Evolutionary conservation across 768 basidiomycete species (phyloP).

Genomic region (Rhizopogon roseolus): DNA sequence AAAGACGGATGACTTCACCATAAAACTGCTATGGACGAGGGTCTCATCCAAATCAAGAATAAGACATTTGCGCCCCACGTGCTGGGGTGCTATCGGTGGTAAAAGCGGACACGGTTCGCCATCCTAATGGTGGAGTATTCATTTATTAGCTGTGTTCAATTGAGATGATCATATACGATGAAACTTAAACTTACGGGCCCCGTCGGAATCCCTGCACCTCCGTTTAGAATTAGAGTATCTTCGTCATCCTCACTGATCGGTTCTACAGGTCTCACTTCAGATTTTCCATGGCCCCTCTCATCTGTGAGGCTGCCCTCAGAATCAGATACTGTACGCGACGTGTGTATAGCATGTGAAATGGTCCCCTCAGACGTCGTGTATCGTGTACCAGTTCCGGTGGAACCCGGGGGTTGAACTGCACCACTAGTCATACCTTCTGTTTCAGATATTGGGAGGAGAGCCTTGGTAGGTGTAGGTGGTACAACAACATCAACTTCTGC

Average conservation of each 20-base stretch:
- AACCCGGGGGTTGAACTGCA: slow-evolving; percentile 86
- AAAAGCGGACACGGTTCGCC: slow-evolving; percentile 78
- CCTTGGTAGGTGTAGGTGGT: slow-evolving; percentile 35
- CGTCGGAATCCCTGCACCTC: slow-evolving; percentile 86
- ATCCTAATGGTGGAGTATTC: slow-evolving; percentile 43
- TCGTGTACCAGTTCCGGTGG: slow-evolving; percentile 37
- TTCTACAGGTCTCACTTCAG: slow-evolving; percentile 47
- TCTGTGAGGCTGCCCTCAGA: slow-evolving; percentile 34
- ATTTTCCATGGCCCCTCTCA: slow-evolving; percentile 58
- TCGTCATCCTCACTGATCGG: slow-evolving; percentile 72
- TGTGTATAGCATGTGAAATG: neutral
- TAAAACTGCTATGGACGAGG: slow-evolving; percentile 89
- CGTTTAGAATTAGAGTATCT: slow-evolving; percentile 72
- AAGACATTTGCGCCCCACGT: slow-evolving; percentile 82
- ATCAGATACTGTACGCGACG: neutral
- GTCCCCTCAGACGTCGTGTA: slow-evolving; percentile 9
- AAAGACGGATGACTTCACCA: slow-evolving; percentile 46
- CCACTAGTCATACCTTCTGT: slow-evolving; percentile 81
- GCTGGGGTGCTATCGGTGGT: slow-evolving; percentile 67
- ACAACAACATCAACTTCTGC: slow-evolving; percentile 24
- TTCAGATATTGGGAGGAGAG: slow-evolving; percentile 54
- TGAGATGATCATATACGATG: neutral
- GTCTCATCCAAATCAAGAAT: slow-evolving; percentile 96
- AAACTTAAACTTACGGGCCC: slow-evolving; percentile 66
- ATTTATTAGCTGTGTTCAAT: neutral